Conservation (phyloP, 192 early-diverging fungal genomes). For the Podila horticola region DNA sequence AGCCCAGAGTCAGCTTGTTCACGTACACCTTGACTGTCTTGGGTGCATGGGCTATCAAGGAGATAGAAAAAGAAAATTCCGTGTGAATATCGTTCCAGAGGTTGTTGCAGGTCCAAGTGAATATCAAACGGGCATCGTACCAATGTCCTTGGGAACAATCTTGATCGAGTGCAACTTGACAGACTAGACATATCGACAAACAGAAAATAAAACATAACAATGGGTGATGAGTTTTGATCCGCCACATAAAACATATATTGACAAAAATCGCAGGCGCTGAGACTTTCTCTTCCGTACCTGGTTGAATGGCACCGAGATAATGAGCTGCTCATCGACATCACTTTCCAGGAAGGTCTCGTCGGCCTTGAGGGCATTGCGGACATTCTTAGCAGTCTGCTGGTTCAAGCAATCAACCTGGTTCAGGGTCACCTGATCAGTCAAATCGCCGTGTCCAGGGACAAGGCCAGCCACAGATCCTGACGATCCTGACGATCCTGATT, state of each 20-base stretch:
- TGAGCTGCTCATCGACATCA: conserved; percentile 96
- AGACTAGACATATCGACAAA: conserved; percentile 29
- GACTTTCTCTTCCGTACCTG: conserved; percentile 55
- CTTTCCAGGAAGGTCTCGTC: conserved; percentile 81
- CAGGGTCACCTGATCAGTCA: conserved; percentile 70
- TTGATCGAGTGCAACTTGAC: conserved; percentile 79
- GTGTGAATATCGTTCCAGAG: too few relatives aligned
- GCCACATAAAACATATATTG: neutral
- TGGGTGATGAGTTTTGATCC: neutral
- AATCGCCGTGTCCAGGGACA: conserved; percentile 63
- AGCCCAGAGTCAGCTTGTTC: conserved; percentile 83
- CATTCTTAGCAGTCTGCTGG: conserved; percentile 78
- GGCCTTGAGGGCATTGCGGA: conserved; percentile 80
- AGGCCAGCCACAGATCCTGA: conserved; percentile 9
- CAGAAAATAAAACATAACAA: conserved; percentile 18
- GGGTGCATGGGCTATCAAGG: conserved; percentile 74
- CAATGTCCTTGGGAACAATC: conserved; percentile 59
- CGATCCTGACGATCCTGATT: conserved; percentile 39
- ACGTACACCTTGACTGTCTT: conserved; percentile 89
- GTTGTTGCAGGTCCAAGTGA: neutral
- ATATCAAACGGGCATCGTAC: conserved; percentile 14
- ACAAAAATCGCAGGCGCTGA: neutral
- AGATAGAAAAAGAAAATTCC: neutral
- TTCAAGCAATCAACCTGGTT: conserved; percentile 89
- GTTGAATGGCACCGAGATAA: conserved; percentile 89